Conservation (phyloP, 2,329 filamentous ascomycete species). For the Gnomoniopsis smithogilvyi region DNA sequence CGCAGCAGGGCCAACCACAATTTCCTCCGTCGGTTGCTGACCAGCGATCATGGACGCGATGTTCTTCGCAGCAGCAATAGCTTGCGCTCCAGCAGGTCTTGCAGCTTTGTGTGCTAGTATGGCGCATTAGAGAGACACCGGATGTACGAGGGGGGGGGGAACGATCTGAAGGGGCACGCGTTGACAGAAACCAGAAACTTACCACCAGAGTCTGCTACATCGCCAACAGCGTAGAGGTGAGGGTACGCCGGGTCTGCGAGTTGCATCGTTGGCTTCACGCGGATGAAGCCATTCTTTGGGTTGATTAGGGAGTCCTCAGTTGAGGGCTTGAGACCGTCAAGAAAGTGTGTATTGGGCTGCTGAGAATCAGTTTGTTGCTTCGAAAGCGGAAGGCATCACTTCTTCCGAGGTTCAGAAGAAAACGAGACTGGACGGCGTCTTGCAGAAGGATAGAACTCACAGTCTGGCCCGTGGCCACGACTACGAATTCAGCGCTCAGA, state of each 20-base stretch:
- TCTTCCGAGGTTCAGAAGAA: too few species aligned
- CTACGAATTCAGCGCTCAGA: conserved; percentile 38
- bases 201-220: conserved; percentile 45
- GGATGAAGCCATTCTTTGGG: conserved; percentile 31
- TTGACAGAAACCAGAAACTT: too few species aligned
- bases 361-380: too few species aligned
- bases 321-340: conserved; percentile 27
- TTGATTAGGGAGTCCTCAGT: conserved; percentile 24
- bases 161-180: too few species aligned
- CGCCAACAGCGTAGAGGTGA: conserved; percentile 49
- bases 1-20: conserved; percentile 30
- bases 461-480: conserved; percentile 48
- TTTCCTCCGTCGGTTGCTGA: conserved; percentile 24
- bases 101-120: conserved; percentile 43
- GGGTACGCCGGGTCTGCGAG: conserved; percentile 32
- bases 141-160: too few species aligned
- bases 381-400: too few species aligned
- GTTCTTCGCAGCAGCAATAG: conserved; percentile 41
- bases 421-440: too few species aligned
- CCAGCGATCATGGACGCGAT: conserved; percentile 38
- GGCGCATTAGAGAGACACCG: too few species aligned
- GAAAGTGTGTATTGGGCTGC: conserved; percentile 40
- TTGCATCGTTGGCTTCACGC: conserved; percentile 44
- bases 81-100: conserved; percentile 41
- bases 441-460: too few species aligned